These are phyloP conservation scores for Wallacemonas collosoma DNA, from an alignment of 208 protist genomes.

Conservation along the genomic window DNA sequence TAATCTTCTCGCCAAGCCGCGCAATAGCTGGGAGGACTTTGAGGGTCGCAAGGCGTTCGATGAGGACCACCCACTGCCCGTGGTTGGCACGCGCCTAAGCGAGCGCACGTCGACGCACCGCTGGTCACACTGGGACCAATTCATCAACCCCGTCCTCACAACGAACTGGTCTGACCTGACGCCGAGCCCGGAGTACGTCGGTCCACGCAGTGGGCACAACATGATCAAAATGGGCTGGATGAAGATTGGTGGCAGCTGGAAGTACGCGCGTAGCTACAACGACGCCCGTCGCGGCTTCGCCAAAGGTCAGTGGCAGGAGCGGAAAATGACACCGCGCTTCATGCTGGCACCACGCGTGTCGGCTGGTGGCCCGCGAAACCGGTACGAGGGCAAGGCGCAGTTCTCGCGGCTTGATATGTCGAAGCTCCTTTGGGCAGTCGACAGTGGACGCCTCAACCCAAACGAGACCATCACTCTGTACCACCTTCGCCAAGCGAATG, in stretches of 20 bases:
- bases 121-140: constrained; percentile 89
- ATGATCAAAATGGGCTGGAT: constrained; percentile 92
- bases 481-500: constrained; percentile 70
- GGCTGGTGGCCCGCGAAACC: constrained; percentile 73
- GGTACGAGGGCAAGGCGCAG: constrained; percentile 84
- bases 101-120: constrained; percentile 79
- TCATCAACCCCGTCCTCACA: constrained; percentile 84
- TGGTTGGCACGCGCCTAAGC: constrained; percentile 75
- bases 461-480: constrained; percentile 91
- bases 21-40: constrained; percentile 85
- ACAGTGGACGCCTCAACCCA: constrained; percentile 83
- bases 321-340: constrained; percentile 91
- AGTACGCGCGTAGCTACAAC: constrained; percentile 86
- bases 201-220: constrained; percentile 81
- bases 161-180: constrained; percentile 68
- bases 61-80: constrained; percentile 80
- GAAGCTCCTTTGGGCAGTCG: constrained; percentile 89
- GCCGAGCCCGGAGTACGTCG: constrained; percentile 84
- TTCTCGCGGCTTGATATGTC: constrained; percentile 70
- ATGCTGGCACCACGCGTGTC: constrained; percentile 91
- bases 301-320: constrained; percentile 89
- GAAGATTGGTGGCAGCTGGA: constrained; percentile 91
- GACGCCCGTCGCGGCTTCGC: constrained; percentile 74
- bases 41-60: constrained; percentile 80
- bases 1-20: constrained; percentile 80